Evolutionary conservation across 768 basidiomycete species (phyloP), one percentile per base, ranked within the genome.

Genomic region (Tulasnella sp.): DNA sequence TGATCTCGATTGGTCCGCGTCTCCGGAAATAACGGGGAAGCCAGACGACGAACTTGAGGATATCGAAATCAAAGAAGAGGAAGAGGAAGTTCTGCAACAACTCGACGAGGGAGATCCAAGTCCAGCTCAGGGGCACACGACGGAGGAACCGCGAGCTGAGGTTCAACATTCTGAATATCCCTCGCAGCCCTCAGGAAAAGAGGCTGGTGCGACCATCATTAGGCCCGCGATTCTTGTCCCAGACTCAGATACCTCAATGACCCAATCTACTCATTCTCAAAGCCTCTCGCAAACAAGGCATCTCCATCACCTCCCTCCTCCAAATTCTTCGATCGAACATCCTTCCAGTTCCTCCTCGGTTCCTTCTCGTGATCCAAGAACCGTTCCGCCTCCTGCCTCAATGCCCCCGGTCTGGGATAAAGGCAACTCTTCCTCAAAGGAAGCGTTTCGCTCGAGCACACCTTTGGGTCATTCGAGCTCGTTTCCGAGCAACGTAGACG

Each of bases 201-300:
- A n/a, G 21, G 27, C 62, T 68, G 34, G 24, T n/a, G 21, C 34
- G 34, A 31, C n/a, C 31, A 14, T 31, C n/a, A 1, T 18, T 68
- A 68, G 18, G 27, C 62, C 62, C 18, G 62, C 62, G 16, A 68
- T 68, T 31, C 62, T 68, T 31, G 31, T 68, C 62, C 62, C 62
- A 31, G 62, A 68, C n/a, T 68, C 62, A 27, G 62, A 68, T 68
- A 68, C 62, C 34, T 68, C 62, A 18, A 68, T 68, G 62, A 68
- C 62, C 8, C 62, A 68, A 34, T 68, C 27, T 27, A 34, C 62
- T 68, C n/a, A 68, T 5, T 68, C 62, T 68, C 62, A 68, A 68
- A 34, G 62, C 62, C 62, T 68, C 21, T 68, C 62, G 9, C 62
- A 68, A 68, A n/a, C n/a, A 34, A 68, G 16, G 62, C 62, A 68